Conservation (phyloP, 306 rosid genomes). For the Lithocarpus polystachyus region DNA sequence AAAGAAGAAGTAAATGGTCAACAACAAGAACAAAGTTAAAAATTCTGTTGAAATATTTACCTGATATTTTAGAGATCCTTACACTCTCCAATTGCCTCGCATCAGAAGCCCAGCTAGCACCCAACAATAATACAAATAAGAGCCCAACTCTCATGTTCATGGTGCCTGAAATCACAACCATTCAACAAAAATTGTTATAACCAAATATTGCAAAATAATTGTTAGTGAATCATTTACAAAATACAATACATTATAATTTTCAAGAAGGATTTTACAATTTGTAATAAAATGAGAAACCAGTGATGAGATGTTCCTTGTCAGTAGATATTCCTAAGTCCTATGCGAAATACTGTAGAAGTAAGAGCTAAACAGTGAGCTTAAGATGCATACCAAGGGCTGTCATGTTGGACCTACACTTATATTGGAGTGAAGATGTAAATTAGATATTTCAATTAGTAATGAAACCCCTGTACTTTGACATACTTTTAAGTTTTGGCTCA, state of each 20-base stretch:
- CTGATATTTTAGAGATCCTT: neutral
- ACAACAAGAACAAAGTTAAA: neutral
- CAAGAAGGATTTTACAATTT: neutral
- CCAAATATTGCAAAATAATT: neutral
- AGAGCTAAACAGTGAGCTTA: neutral
- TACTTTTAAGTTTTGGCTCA: neutral
- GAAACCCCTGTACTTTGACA: neutral
- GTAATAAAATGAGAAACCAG: neutral
- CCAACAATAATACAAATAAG: conserved; percentile 30
- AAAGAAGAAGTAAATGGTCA: neutral
- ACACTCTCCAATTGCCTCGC: conserved; percentile 15
- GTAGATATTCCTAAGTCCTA: neutral
- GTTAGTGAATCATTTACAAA: neutral
- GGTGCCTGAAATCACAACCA: conserved; percentile 25
- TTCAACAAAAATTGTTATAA: neutral
- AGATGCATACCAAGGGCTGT: neutral
- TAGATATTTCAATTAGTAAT: neutral
- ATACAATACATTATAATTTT: neutral
- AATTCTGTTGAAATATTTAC: conserved; percentile 16
- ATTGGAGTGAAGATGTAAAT: neutral
- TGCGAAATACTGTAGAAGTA: neutral
- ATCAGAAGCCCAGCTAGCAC: conserved; percentile 35
- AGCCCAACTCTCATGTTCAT: conserved; percentile 39
- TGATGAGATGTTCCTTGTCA: neutral
- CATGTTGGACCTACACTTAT: neutral